Evolutionary conservation across 164 flowering plant species (phyloP), one percentile per base, ranked within the genome.

Genomic region (Buxus sempervirens): DNA sequence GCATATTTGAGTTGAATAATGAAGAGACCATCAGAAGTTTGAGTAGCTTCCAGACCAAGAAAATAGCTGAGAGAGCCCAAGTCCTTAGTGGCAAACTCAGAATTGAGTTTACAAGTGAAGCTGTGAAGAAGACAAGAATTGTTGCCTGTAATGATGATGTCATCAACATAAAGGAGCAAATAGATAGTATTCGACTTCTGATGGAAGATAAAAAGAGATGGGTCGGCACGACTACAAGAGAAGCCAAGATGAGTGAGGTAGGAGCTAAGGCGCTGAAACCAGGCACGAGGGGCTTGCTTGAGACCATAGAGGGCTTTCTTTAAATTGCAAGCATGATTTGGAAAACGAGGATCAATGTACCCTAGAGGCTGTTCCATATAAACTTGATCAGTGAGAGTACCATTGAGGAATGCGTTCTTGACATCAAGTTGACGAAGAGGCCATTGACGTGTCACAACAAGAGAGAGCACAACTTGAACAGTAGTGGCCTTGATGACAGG

Each of bases 251-350:
- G 4, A 18, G 22, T 19, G 8, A 67, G 54, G 13, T 4, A 13
- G 13, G 26, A 24, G 22, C 21, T 41, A 5, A 67, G 12, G 14
- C 63, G 9, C 4, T 25, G 36, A 57, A 57, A 67, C 70, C 70
- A 67, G 22, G 70, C 70, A 15, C 54, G 24, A 8, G 70, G 70
- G 1, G 70, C 62, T 58, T 67, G 70, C 25, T 67, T 67, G 9
- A 67, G 38, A 8, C 70, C 63, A 15, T 67, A 67, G 0, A 58
- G 24, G 2, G 49, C 60, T 45, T 55, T 55, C 20, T 55, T 21
- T 7, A 66, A 60, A 0, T 21, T 41, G 45, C 70, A 65, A 28
- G 58, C 62, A 67, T 66, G 48, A 16, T n/a, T 1, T 19, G 59
- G 68, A 7, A 13, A 19, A 10, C 55, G 20, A 19, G 60, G 26